Conservation (phyloP, 2,329 filamentous ascomycete species). For the Neonectria magnoliae region DNA sequence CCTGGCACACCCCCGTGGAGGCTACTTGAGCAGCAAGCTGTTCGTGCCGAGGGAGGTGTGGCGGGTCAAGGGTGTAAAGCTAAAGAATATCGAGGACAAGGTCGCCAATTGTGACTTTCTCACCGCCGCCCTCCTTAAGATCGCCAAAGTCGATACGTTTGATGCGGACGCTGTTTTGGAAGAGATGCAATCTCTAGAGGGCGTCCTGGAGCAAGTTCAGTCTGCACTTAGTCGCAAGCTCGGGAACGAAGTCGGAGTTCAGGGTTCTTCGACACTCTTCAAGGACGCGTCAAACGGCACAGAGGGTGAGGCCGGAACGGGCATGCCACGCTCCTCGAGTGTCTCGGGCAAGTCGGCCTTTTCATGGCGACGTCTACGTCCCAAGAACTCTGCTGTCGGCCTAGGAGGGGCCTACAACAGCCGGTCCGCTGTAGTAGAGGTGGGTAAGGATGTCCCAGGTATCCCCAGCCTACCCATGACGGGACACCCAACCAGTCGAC, state of each 20-base stretch:
- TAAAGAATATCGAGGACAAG: conserved; percentile 93
- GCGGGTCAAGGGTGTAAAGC: conserved; percentile 92
- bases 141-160: conserved; percentile 84
- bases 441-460: conserved; percentile 54
- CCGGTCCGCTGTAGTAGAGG: conserved; percentile 37
- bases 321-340: conserved; percentile 65
- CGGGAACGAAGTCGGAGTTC: conserved; percentile 90
- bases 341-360: conserved; percentile 78
- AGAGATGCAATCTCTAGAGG: conserved; percentile 91
- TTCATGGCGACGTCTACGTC: conserved; percentile 89
- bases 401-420: conserved; percentile 60
- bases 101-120: conserved; percentile 90
- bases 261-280: conserved; percentile 78
- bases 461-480: conserved; percentile 84
- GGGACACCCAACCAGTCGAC: conserved; percentile 68
- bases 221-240: conserved; percentile 80
- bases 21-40: conserved; percentile 89
- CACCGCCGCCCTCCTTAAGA: conserved; percentile 86
- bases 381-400: conserved; percentile 82
- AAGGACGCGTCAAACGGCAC: conserved; percentile 68
- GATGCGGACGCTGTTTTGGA: conserved; percentile 93
- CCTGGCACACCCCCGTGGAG: conserved; percentile 88
- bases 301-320: conserved; percentile 56
- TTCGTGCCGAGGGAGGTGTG: conserved; percentile 95
- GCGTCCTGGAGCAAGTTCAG: conserved; percentile 87